Conservation (phyloP, 2,329 filamentous ascomycete genomes). For the Xylaria sp. region DNA sequence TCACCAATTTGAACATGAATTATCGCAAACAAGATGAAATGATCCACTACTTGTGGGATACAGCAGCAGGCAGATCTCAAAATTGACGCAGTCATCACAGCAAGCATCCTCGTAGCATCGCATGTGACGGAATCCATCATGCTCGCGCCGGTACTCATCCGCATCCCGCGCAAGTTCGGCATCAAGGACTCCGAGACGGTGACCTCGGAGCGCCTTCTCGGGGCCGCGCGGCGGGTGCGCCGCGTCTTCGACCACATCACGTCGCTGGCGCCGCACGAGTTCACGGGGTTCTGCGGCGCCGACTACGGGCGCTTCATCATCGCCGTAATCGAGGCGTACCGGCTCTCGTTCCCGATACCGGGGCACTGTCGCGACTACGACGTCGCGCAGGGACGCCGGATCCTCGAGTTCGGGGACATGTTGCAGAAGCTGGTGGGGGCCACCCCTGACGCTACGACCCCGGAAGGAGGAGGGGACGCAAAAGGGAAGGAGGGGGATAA, state of each 20-base stretch:
- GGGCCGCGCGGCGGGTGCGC: slow-evolving; percentile 42
- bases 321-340: slow-evolving; percentile 56
- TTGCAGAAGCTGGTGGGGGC: slow-evolving; percentile 11
- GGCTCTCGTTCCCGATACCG: slow-evolving; percentile 61
- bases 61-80: background rate
- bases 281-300: slow-evolving; percentile 53
- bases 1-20: background rate
- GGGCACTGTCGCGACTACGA: slow-evolving; percentile 52
- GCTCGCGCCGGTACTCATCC: slow-evolving; percentile 53
- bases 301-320: slow-evolving; percentile 59
- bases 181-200: slow-evolving; percentile 36
- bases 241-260: slow-evolving; percentile 50
- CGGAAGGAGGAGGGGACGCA: background rate
- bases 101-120: slow-evolving; percentile 49
- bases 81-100: slow-evolving; percentile 37
- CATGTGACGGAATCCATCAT: slow-evolving; percentile 55
- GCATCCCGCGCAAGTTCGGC: slow-evolving; percentile 4
- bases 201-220: slow-evolving; percentile 37
- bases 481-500: slow-evolving; percentile 27
- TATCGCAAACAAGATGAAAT: background rate
- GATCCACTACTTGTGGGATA: background rate
- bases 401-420: slow-evolving; percentile 52
- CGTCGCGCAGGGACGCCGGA: slow-evolving; percentile 50
- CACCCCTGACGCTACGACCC: background rate
- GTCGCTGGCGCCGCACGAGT: slow-evolving; percentile 39